Percentiles rank a stretch among this genome's conserved stretches.
These are phyloP conservation scores for Trichosphaerium sp. DNA, from an alignment of 78 protist genomes.

Conservation along the genomic window DNA sequence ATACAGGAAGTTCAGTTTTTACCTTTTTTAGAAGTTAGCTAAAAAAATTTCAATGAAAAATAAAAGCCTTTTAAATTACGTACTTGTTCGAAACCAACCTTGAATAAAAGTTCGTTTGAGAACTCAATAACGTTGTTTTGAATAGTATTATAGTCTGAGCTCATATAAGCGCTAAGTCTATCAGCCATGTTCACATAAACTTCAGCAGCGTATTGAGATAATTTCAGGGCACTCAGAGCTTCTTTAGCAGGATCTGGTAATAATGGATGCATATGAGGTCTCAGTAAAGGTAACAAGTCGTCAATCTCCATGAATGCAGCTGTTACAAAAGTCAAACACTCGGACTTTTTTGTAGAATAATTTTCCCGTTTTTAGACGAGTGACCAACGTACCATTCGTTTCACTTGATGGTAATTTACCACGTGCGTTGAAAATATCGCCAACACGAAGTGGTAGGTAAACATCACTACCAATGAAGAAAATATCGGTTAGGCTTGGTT, in stretches of 20 bases:
- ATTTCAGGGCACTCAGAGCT: background rate
- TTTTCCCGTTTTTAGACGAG: too few species aligned
- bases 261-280: background rate
- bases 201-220: constrained; percentile 5
- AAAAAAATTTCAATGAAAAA: too few species aligned
- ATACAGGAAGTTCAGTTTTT: constrained; percentile 9
- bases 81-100: constrained; percentile 47
- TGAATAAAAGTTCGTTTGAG: constrained; percentile 10
- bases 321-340: background rate
- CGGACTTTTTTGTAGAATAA: too few species aligned
- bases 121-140: background rate
- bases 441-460: too few species aligned
- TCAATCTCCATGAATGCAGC: background rate
- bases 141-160: constrained; percentile 12
- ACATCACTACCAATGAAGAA: too few species aligned
- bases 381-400: too few species aligned
- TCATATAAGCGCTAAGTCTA: constrained; percentile 24
- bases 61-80: too few species aligned
- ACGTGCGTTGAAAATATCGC: too few species aligned
- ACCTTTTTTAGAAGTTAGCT: too few species aligned
- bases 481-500: too few species aligned
- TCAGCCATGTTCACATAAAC: constrained; percentile 34
- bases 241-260: background rate
- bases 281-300: background rate
- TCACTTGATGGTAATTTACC: too few species aligned